Evolutionary conservation across 495 filamentous ascomycete genomes (phyloP).

Genomic region (Penicillium cosmopolitanum): DNA sequence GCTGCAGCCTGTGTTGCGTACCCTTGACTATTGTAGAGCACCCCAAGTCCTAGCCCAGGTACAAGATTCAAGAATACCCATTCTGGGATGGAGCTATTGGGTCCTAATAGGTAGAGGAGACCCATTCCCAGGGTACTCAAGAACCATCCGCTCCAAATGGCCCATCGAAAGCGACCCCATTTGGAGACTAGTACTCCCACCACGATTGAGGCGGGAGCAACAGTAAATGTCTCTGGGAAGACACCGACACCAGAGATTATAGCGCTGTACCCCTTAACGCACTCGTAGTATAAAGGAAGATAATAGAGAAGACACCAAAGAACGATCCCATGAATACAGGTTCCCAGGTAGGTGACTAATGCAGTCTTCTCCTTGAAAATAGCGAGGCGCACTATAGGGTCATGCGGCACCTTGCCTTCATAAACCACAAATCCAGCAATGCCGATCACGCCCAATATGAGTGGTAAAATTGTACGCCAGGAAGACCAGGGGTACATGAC

Average conservation of each 20-base stretch:
- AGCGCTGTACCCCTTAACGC: slow-evolving; percentile 53
- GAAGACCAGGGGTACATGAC: slow-evolving; percentile 40
- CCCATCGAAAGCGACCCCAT: slow-evolving; percentile 54
- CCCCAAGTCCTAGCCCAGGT: slow-evolving; percentile 56
- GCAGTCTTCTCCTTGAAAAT: slow-evolving; percentile 5
- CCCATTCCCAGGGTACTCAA: slow-evolving; percentile 49
- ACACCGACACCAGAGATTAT: slow-evolving; percentile 54
- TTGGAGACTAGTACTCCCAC: slow-evolving; percentile 48
- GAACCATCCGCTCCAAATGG: slow-evolving; percentile 59
- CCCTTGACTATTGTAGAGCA: slow-evolving; percentile 54
- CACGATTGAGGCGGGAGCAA: slow-evolving; percentile 21
- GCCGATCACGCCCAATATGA: slow-evolving; percentile 49
- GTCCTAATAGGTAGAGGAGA: slow-evolving; percentile 47
- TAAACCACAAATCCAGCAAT: slow-evolving; percentile 40
- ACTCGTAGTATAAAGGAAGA: slow-evolving; percentile 63
- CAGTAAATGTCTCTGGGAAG: slow-evolving; percentile 37
- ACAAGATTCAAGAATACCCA: slow-evolving; percentile 59
- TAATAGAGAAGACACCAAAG: slow-evolving; percentile 57
- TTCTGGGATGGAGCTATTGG: slow-evolving; percentile 40
- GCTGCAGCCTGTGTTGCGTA: slow-evolving; percentile 57
- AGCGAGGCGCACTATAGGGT: slow-evolving; percentile 1
- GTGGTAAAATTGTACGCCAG: slow-evolving; percentile 45
- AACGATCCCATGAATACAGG: background rate
- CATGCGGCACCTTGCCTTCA: slow-evolving; percentile 25
- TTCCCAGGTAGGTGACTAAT: background rate